Evolutionary conservation across 2,329 filamentous ascomycete genomes (phyloP).

Genomic region (Cladophialophora exuberans): DNA sequence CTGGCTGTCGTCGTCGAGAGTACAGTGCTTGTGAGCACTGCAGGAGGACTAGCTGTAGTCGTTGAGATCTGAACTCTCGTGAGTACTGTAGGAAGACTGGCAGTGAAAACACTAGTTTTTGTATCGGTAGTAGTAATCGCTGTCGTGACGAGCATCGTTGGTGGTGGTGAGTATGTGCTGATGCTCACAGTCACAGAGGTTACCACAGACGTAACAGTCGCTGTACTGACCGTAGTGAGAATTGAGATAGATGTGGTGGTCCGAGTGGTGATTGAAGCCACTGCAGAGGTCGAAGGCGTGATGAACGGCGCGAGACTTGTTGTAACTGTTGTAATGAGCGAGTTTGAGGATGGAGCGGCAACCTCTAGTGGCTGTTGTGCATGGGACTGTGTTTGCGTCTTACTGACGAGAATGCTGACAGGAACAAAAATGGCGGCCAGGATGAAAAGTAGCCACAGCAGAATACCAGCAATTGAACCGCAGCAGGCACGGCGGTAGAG

Average conservation of each 20-base stretch:
- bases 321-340: neutral
- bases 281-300: neutral
- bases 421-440: conserved; percentile 13
- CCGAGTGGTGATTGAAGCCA: neutral
- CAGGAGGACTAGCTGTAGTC: no score
- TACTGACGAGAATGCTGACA: conserved; percentile 3
- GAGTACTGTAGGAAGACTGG: neutral
- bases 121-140: conserved; percentile 5
- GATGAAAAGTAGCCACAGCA: conserved; percentile 6
- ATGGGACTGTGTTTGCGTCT: neutral
- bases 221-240: no score
- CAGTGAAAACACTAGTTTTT: neutral
- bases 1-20: no score
- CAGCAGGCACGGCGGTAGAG: conserved; percentile 15
- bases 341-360: neutral
- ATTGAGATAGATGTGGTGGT: no score
- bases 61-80: no score
- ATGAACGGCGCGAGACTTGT: no score
- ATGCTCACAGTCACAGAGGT: conserved; percentile 11
- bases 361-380: neutral
- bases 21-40: no score
- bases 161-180: conserved; percentile 12
- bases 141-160: neutral
- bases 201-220: neutral
- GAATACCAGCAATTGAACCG: conserved; percentile 8